Evolutionary conservation across 352 stramenopile species (phyloP).

Genomic region (Sclerospora graminicola): DNA sequence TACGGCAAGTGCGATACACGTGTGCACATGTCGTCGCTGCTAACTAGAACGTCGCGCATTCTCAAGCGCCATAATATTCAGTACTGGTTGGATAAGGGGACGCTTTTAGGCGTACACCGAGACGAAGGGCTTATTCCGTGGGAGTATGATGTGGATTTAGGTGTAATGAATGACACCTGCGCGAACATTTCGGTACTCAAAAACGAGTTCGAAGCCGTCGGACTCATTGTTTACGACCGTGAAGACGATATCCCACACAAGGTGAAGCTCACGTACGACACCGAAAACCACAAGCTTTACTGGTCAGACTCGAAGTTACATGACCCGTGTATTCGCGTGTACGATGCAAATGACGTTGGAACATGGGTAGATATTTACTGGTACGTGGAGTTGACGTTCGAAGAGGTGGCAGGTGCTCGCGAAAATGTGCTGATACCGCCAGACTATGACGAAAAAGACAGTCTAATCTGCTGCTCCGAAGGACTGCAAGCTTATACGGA

Average conservation of each 20-base stretch:
- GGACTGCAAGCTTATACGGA: constrained; percentile 48
- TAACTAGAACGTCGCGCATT: constrained; percentile 57
- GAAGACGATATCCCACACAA: constrained; percentile 69
- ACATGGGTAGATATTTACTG: constrained; percentile 80
- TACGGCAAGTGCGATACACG: constrained; percentile 74
- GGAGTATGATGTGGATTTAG: constrained; percentile 77
- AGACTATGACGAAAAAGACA: constrained; percentile 51
- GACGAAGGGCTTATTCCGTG: constrained; percentile 65
- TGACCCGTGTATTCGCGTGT: constrained; percentile 68
- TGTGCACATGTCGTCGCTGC: constrained; percentile 47
- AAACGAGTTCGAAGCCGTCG: constrained; percentile 41
- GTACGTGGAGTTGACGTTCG: constrained; percentile 52
- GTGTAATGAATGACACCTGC: constrained; percentile 66
- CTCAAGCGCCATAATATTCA: constrained; percentile 55
- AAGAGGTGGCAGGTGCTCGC: constrained; percentile 29
- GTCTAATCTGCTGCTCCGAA: constrained; percentile 62
- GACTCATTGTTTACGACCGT: constrained; percentile 58
- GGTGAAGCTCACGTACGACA: constrained; percentile 78
- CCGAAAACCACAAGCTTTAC: constrained; percentile 73
- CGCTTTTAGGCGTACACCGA: constrained; percentile 54
- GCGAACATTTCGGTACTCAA: constrained; percentile 59
- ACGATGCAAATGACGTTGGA: constrained; percentile 41
- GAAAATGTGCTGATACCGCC: constrained; percentile 44
- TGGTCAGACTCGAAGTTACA: constrained; percentile 66
- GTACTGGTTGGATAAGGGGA: constrained; percentile 81